Conservation (phyloP, 1,139 yeast genomes). For the Saccharomyces uvarum region DNA sequence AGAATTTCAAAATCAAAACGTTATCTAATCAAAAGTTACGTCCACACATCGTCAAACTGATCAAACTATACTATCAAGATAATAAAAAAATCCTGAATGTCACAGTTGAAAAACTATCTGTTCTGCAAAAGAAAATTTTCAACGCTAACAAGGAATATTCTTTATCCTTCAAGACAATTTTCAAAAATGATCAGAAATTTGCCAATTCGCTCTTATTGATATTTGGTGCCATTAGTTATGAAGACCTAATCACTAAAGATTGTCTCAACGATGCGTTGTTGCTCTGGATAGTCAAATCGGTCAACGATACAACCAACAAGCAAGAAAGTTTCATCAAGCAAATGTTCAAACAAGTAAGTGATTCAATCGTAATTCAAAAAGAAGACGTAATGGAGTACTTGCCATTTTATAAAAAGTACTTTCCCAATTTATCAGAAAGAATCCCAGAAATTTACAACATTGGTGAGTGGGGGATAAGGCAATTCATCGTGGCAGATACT, state of each 20-base stretch:
- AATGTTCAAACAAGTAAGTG: constrained; percentile 38
- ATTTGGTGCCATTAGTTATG: constrained; percentile 51
- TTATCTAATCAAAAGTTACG: constrained; percentile 8
- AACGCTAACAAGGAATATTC: constrained; percentile 35
- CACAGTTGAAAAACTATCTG: constrained; percentile 43
- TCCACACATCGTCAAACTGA: constrained; percentile 22
- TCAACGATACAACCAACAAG: constrained; percentile 36
- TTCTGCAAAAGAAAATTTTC: constrained; percentile 44
- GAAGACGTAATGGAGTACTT: constrained; percentile 50
- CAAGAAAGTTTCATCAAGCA: constrained; percentile 39
- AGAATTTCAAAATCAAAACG: constrained; percentile 14
- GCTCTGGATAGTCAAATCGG: constrained; percentile 55
- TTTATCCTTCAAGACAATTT: constrained; percentile 47
- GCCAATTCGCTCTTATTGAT: constrained; percentile 48
- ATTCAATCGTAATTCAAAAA: constrained; percentile 36
- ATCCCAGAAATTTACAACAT: constrained; percentile 55
- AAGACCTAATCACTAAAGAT: constrained; percentile 41
- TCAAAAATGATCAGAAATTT: constrained; percentile 49
- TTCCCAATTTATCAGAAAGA: constrained; percentile 44
- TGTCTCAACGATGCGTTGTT: constrained; percentile 55
- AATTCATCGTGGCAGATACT: constrained; percentile 52
- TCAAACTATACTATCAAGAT: constrained; percentile 37
- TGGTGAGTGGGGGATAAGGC: constrained; percentile 60
- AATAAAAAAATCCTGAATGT: constrained; percentile 44
- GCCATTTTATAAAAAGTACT: constrained; percentile 47